These are phyloP conservation scores for Cryphonectria nitschkei DNA, from an alignment of 2,329 filamentous ascomycete species.

Conservation along the genomic window DNA sequence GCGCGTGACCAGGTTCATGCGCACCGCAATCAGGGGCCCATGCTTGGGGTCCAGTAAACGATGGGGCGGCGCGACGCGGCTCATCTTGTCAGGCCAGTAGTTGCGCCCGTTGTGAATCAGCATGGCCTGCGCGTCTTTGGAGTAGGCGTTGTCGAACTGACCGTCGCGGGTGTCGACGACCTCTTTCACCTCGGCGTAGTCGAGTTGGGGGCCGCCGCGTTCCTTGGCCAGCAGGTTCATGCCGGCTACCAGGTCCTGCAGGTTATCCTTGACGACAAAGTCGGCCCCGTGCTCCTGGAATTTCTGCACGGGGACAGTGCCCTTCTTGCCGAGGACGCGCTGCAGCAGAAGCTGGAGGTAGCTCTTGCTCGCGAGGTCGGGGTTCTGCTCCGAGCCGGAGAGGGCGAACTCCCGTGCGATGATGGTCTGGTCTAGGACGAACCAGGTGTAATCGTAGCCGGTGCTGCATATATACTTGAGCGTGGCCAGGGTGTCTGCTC, in stretches of 20 bases:
- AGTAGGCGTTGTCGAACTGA: conserved; percentile 59
- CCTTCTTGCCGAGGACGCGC: conserved; percentile 55
- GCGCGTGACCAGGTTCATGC: conserved; percentile 63
- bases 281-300: conserved; percentile 63
- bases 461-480: conserved; percentile 63
- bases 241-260: conserved; percentile 57
- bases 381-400: conserved; percentile 67
- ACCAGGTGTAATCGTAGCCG: conserved; percentile 67
- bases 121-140: conserved; percentile 66
- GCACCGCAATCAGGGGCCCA: conserved; percentile 63
- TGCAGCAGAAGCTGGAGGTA: conserved; percentile 54
- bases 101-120: conserved; percentile 59
- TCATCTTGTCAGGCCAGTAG: conserved; percentile 58
- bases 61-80: conserved; percentile 58
- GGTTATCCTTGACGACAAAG: conserved; percentile 61
- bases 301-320: conserved; percentile 58
- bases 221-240: conserved; percentile 61
- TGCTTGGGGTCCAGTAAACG: conserved; percentile 56
- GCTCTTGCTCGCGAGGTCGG: conserved; percentile 62
- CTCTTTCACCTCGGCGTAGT: conserved; percentile 47
- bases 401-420: conserved; percentile 65
- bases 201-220: conserved; percentile 51
- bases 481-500: conserved; percentile 60
- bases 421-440: conserved; percentile 61
- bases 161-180: conserved; percentile 57